Percentiles rank a stretch among this genome's conserved stretches.
Evolutionary conservation across 139 green algal genomes (phyloP).

Genomic region (Haematococcus sp.): DNA sequence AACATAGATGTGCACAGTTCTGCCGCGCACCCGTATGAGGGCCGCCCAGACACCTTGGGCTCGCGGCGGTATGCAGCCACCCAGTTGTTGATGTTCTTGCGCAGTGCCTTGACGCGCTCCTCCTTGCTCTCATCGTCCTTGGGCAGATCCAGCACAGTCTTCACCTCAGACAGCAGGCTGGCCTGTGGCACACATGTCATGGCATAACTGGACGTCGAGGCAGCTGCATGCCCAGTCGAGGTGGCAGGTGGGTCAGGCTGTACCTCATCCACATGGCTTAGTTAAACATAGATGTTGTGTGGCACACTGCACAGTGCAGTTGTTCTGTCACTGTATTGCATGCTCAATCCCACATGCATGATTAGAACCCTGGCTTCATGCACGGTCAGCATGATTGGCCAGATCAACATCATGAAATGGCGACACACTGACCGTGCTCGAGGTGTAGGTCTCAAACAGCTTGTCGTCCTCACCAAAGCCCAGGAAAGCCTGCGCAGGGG

Average conservation of each 20-base stretch:
- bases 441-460: conserved; percentile 47
- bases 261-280: too few species aligned
- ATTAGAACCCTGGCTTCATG: not conserved
- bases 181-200: conserved; percentile 30
- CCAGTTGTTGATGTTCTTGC: conserved; percentile 81
- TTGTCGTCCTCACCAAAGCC: conserved; percentile 56
- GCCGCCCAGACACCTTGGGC: conserved; percentile 63
- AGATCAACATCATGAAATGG: not conserved
- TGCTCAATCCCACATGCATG: not conserved
- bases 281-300: too few species aligned
- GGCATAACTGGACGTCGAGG: too few species aligned
- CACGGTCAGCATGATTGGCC: not conserved
- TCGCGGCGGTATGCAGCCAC: conserved; percentile 82
- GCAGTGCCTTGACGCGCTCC: conserved; percentile 57
- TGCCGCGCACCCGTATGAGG: conserved; percentile 71
- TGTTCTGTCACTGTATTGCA: too few species aligned
- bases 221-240: too few species aligned
- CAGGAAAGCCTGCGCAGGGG: conserved; percentile 61
- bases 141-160: conserved; percentile 48
- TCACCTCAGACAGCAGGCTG: conserved; percentile 62
- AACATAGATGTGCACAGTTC: too few species aligned
- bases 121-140: conserved; percentile 65
- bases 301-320: too few species aligned
- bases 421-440: conserved; percentile 42
- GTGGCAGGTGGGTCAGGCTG: too few species aligned